Conservation (phyloP, 306 rosid species). For the Bauhinia variegata region DNA sequence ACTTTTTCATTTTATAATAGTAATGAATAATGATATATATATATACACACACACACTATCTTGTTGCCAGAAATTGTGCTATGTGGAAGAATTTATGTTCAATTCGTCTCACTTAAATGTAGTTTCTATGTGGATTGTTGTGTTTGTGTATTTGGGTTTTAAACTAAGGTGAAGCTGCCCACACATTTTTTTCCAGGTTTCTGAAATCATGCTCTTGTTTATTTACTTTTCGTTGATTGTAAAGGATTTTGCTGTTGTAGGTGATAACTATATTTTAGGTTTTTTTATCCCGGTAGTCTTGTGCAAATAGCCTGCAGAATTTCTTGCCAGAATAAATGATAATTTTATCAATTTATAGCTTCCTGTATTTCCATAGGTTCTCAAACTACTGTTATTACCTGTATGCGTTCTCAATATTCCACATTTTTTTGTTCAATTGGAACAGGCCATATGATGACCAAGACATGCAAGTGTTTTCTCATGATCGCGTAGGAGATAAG, state of each 20-base stretch:
- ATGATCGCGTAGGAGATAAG: slow-evolving; percentile 44
- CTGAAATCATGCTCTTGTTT: background rate
- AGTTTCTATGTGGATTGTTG: no score
- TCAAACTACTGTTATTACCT: slow-evolving; percentile 13
- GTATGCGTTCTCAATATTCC: background rate
- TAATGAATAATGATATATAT: no score
- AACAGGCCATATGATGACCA: slow-evolving; percentile 56
- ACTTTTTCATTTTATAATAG: no score
- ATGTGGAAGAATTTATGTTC: no score
- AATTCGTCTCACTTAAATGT: no score
- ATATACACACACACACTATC: no score
- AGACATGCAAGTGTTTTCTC: slow-evolving; percentile 38
- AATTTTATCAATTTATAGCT: background rate
- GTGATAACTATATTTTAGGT: background rate
- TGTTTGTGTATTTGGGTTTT: no score
- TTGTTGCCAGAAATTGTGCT: no score
- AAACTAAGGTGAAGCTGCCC: no score
- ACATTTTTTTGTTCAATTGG: slow-evolving; percentile 17
- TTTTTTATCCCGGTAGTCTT: slow-evolving; percentile 13
- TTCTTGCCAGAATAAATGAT: background rate
- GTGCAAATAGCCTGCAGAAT: background rate
- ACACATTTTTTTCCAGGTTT: background rate
- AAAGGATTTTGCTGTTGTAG: background rate
- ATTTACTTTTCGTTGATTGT: background rate
- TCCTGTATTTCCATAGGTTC: background rate